A percentile compares a stretch with the other conserved stretches of the same genome.
Evolutionary conservation across 2,329 filamentous ascomycete genomes (phyloP).

Genomic region (Chaetothyriales sp.): DNA sequence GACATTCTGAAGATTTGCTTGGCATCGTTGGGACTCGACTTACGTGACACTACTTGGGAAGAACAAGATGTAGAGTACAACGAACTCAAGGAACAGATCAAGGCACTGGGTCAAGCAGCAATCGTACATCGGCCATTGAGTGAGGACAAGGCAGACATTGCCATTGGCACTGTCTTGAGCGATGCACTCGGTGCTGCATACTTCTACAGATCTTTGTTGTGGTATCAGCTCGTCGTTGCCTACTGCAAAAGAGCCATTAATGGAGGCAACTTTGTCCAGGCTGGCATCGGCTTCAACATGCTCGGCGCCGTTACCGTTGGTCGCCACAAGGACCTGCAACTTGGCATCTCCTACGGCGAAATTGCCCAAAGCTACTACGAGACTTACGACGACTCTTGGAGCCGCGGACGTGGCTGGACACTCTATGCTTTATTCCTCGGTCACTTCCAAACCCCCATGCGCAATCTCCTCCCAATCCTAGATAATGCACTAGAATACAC

Average conservation of each 20-base stretch:
- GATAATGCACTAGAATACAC: constrained; percentile 44
- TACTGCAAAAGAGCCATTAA: constrained; percentile 44
- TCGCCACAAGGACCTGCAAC: constrained; percentile 44
- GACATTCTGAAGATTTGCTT: constrained; percentile 58
- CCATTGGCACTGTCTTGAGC: constrained; percentile 41
- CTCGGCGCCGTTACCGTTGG: constrained; percentile 43
- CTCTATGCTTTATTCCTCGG: constrained; percentile 48
- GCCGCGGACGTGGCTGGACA: constrained; percentile 42
- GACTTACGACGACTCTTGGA: constrained; percentile 40
- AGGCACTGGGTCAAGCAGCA: constrained; percentile 39
- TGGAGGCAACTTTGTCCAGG: constrained; percentile 42
- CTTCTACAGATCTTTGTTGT: constrained; percentile 46
- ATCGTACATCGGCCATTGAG: constrained; percentile 28
- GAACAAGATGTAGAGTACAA: constrained; percentile 66
- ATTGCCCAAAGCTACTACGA: constrained; percentile 40
- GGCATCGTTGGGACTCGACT: constrained; percentile 50
- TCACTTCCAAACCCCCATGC: constrained; percentile 42
- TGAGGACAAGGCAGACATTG: constrained; percentile 29
- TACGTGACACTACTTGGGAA: constrained; percentile 56
- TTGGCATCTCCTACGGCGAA: constrained; percentile 41
- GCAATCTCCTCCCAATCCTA: constrained; percentile 38
- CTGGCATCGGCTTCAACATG: constrained; percentile 45
- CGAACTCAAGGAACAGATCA: constrained; percentile 45
- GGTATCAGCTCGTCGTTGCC: constrained; percentile 46
- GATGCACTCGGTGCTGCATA: constrained; percentile 46